Percentiles rank a stretch among this genome's conserved stretches.
phyloP scores from a whole-genome alignment of 495 filamentous ascomycete genomes.

The Tuber brumale region DNA sequence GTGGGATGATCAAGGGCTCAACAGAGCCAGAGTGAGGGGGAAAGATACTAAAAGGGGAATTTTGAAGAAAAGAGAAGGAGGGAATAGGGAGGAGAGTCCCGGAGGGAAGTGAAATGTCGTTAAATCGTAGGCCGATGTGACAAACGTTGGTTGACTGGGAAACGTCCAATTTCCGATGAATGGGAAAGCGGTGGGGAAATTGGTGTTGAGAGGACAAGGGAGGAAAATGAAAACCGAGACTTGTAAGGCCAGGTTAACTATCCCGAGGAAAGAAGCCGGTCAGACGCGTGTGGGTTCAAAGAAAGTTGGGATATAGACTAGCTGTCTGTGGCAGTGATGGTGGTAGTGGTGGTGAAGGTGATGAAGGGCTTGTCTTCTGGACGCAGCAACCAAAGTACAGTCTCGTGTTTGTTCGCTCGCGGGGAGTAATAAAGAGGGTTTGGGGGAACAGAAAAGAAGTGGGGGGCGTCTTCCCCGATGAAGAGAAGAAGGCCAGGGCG shows the following conservation, averaged over 20 bases:
- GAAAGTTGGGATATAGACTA: background rate
- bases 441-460: background rate
- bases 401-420: background rate
- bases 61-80: background rate
- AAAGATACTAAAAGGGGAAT: background rate
- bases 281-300: background rate
- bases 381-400: background rate
- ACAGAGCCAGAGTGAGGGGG: background rate
- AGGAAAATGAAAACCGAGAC: constrained; percentile 18
- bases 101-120: constrained; percentile 2
- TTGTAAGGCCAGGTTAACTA: background rate
- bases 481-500: constrained; percentile 3
- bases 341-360: background rate
- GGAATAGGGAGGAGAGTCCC: constrained; percentile 27
- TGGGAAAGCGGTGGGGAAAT: constrained; percentile 12
- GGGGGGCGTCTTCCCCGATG: background rate
- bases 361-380: background rate
- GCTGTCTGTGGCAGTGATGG: background rate
- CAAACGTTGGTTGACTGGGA: constrained; percentile 10
- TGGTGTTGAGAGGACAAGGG: constrained; percentile 5
- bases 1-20: constrained; percentile 21
- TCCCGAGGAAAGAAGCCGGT: background rate
- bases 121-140: constrained; percentile 14
- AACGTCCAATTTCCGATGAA: constrained; percentile 13
- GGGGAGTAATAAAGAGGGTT: background rate